Evolutionary conservation across 805 yeast genomes (phyloP).

Genomic region (Zygotorulaspora florentina): DNA sequence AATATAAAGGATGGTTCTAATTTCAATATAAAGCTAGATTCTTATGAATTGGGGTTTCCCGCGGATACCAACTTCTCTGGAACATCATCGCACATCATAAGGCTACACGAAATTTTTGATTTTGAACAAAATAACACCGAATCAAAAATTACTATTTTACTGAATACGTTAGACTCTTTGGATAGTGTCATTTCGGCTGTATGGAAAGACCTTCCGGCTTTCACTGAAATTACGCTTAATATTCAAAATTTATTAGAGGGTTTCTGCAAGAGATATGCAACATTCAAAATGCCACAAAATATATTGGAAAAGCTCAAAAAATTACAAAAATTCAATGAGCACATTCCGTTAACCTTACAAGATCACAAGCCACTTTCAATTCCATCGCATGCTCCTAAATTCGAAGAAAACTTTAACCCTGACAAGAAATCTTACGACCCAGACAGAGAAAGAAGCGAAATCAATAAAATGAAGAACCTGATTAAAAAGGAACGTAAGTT

Average conservation of each 20-base stretch:
- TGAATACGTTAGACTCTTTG: slow-evolving; percentile 31
- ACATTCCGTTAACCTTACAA: slow-evolving; percentile 75
- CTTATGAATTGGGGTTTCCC: slow-evolving; percentile 19
- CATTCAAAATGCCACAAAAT: slow-evolving; percentile 33
- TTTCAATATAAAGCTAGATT: slow-evolving; percentile 22
- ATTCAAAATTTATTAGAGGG: slow-evolving; percentile 43
- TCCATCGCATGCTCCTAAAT: slow-evolving; percentile 81
- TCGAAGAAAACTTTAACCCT: slow-evolving; percentile 94
- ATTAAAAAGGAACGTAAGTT: slow-evolving; percentile 89
- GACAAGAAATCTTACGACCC: slow-evolving; percentile 89
- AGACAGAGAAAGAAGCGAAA: slow-evolving; percentile 74
- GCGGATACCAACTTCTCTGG: slow-evolving; percentile 8
- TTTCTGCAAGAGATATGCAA: slow-evolving; percentile 37
- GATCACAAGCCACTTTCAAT: slow-evolving; percentile 80
- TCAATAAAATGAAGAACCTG: slow-evolving; percentile 75
- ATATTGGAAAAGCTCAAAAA: slow-evolving; percentile 45
- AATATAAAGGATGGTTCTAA: slow-evolving; percentile 11
- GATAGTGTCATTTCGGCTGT: slow-evolving; percentile 34
- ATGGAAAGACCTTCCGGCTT: slow-evolving; percentile 63
- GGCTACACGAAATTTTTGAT: slow-evolving; percentile 27
- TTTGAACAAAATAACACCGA: slow-evolving; percentile 17
- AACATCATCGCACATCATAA: slow-evolving; percentile 10
- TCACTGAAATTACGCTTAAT: slow-evolving; percentile 54
- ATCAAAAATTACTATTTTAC: slow-evolving; percentile 22
- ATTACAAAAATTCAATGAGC: slow-evolving; percentile 48